phyloP scores from a whole-genome alignment of 140 eudicot genomes.

The Oenanthe javanica region DNA sequence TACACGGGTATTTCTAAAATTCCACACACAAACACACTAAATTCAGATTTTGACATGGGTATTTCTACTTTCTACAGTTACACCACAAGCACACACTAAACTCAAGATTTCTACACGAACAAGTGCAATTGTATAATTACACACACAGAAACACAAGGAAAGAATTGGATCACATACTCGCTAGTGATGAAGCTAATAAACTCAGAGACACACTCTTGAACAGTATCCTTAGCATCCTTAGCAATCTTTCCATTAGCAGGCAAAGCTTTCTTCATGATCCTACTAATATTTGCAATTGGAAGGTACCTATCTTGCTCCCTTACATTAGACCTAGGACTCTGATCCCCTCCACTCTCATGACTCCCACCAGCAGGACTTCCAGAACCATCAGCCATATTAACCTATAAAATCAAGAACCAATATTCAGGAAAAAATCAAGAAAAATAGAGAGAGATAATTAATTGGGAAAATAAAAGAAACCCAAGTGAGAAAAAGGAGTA shows the following conservation, averaged over 20 bases:
- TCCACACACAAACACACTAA: background rate
- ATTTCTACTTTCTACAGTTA: no score
- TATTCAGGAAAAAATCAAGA: background rate
- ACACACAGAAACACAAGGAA: background rate
- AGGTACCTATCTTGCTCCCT: constrained; percentile 70
- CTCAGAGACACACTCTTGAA: constrained; percentile 86
- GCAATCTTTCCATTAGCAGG: constrained; percentile 80
- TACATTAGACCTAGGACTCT: constrained; percentile 59
- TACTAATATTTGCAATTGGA: constrained; percentile 71
- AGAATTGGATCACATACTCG: constrained; percentile 39
- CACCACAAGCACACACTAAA: no score
- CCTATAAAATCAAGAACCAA: background rate
- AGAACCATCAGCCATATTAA: constrained; percentile 46
- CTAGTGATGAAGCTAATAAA: constrained; percentile 82
- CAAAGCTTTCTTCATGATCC: constrained; percentile 68
- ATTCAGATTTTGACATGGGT: background rate
- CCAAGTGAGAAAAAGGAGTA: background rate
- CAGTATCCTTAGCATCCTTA: constrained; percentile 75
- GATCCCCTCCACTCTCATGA: constrained; percentile 66
- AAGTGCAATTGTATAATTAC: background rate
- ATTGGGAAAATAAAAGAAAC: background rate
- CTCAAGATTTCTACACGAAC: no score
- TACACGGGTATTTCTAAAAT: background rate
- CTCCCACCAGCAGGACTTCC: constrained; percentile 58
- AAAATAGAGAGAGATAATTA: background rate